A percentile compares a stretch with the other conserved stretches of the same genome.
Evolutionary conservation across 2,329 filamentous ascomycete species (phyloP).

Genomic region (Fusarium denticulatum): DNA sequence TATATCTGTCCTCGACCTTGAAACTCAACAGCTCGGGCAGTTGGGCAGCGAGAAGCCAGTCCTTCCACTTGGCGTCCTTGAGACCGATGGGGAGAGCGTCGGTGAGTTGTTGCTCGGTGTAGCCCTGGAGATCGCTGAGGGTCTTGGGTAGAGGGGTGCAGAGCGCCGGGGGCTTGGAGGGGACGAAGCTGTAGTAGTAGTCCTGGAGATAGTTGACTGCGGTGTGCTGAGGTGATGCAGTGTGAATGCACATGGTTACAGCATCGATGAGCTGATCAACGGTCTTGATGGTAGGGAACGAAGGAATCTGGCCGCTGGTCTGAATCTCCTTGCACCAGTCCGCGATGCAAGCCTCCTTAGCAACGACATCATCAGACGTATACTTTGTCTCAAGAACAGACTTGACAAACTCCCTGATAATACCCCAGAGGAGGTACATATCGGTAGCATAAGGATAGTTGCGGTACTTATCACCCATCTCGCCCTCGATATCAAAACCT

Average conservation of each 20-base stretch:
- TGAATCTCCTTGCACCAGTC: slow-evolving; percentile 28
- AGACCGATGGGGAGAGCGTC: slow-evolving; percentile 22
- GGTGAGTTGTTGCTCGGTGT: slow-evolving; percentile 23
- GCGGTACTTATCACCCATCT: slow-evolving; percentile 19
- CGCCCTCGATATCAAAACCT: slow-evolving; percentile 17
- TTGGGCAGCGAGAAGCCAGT: slow-evolving; percentile 23
- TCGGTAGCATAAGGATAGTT: slow-evolving; percentile 28
- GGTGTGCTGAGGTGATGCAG: slow-evolving; percentile 21
- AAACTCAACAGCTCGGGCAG: slow-evolving; percentile 23
- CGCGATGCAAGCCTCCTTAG: neutral
- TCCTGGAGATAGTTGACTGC: slow-evolving; percentile 34
- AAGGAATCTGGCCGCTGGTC: slow-evolving; percentile 3
- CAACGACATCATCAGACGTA: neutral
- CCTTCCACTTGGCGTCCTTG: slow-evolving; percentile 26
- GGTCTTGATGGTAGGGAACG: slow-evolving; percentile 26
- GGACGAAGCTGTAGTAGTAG: slow-evolving; percentile 34
- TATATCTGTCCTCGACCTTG: slow-evolving; percentile 26
- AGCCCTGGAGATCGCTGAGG: neutral
- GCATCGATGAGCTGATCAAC: slow-evolving; percentile 28
- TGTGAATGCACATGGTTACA: slow-evolving; percentile 34
- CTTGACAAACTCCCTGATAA: slow-evolving; percentile 21
- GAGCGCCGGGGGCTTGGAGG: slow-evolving; percentile 25
- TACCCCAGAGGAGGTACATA: slow-evolving; percentile 11
- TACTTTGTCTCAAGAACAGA: slow-evolving; percentile 21
- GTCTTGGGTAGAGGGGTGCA: slow-evolving; percentile 8